Evolutionary conservation across 768 basidiomycete genomes (phyloP).

Genomic region (Lentinula aciculospora): DNA sequence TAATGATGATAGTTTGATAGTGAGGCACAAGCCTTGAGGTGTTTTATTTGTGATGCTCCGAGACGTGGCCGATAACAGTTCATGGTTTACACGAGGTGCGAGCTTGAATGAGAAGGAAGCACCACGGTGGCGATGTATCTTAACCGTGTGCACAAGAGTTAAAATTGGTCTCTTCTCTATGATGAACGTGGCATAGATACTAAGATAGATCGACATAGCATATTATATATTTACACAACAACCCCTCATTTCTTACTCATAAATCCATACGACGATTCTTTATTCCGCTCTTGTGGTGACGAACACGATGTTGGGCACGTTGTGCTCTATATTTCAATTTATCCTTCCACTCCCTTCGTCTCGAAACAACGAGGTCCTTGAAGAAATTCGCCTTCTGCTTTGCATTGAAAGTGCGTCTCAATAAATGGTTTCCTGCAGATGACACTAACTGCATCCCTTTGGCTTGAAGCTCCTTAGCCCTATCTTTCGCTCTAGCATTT

Average conservation of each 20-base stretch:
- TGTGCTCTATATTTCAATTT: slow-evolving; percentile 12
- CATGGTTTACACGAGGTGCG: slow-evolving; percentile 6
- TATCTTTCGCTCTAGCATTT: slow-evolving; percentile 46
- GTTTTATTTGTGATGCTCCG: neutral
- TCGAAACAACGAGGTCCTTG: slow-evolving; percentile 29
- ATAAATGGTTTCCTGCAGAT: slow-evolving; percentile 35
- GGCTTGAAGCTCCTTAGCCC: slow-evolving; percentile 48
- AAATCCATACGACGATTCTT: neutral
- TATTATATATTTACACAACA: neutral
- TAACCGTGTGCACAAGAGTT: no score
- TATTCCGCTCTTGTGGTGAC: neutral
- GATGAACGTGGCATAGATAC: neutral
- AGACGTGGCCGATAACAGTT: slow-evolving; percentile 1
- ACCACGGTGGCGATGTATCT: neutral
- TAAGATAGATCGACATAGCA: neutral
- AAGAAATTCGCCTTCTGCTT: slow-evolving; percentile 36
- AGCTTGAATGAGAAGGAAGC: neutral
- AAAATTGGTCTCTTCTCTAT: no score
- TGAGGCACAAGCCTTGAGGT: neutral
- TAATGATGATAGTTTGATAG: neutral
- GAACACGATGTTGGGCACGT: neutral
- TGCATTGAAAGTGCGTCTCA: slow-evolving; percentile 34
- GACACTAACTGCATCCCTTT: slow-evolving; percentile 41
- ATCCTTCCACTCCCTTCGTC: slow-evolving; percentile 23
- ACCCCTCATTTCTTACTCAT: neutral